Conservation (phyloP, 345 rosid genomes). For the Cochlearia excelsa region DNA sequence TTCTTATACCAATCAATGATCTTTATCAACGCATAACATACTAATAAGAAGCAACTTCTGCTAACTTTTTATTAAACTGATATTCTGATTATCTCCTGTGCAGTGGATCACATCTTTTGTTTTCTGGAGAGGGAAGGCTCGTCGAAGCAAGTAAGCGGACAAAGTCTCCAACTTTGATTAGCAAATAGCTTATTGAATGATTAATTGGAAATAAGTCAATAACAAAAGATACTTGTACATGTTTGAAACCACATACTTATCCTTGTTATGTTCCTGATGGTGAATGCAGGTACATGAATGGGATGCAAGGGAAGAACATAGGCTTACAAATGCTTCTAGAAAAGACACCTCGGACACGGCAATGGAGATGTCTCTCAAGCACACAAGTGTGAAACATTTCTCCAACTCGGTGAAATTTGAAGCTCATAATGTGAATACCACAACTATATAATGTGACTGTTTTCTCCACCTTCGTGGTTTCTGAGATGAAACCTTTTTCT, state of each 20-base stretch:
- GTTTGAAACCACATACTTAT: conserved; percentile 5
- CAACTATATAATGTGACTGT: too few relatives aligned
- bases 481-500: too few relatives aligned
- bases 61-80: too few relatives aligned
- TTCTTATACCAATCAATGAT: conserved; percentile 3
- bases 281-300: conserved; percentile 57
- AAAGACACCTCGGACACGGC: conserved; percentile 58
- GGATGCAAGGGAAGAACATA: conserved; percentile 49
- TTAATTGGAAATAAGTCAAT: too few relatives aligned
- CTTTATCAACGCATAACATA: not conserved
- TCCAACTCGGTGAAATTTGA: conserved; percentile 23
- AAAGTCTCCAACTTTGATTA: conserved; percentile 3
- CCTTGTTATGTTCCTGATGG: not conserved
- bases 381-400: conserved; percentile 51
- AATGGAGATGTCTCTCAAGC: conserved; percentile 81
- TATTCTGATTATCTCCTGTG: conserved; percentile 13
- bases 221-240: too few relatives aligned
- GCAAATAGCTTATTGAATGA: too few relatives aligned
- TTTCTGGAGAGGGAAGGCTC: conserved; percentile 80
- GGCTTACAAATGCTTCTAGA: conserved; percentile 87
- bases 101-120: conserved; percentile 76
- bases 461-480: conserved; percentile 27
- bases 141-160: conserved; percentile 74
- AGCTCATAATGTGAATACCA: conserved; percentile 34
- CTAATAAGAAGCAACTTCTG: too few relatives aligned